Evolutionary conservation across 257 asterid species (phyloP).

Genomic region (Linaria vulgaris): DNA sequence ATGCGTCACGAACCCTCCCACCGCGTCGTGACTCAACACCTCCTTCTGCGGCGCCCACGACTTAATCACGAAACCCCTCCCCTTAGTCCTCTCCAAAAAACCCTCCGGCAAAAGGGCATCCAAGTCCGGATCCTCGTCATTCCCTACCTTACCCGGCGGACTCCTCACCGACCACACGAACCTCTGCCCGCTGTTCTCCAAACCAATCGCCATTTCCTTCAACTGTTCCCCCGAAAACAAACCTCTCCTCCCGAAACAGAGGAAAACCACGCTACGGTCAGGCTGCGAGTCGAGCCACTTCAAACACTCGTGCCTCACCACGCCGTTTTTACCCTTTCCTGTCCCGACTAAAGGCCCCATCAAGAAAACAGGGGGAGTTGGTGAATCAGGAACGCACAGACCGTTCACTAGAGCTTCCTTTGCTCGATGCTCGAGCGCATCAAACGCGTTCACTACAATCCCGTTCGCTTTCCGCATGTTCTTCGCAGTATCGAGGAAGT

Average conservation of each 20-base stretch:
- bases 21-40: constrained; percentile 32
- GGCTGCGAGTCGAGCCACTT: constrained; percentile 67
- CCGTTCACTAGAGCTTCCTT: constrained; percentile 24
- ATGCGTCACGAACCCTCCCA: constrained; percentile 45
- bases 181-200: constrained; percentile 52
- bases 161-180: constrained; percentile 56
- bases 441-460: constrained; percentile 15
- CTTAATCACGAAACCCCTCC: constrained; percentile 33
- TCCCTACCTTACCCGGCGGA: constrained; percentile 30
- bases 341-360: constrained; percentile 19
- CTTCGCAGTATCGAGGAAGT: constrained; percentile 10
- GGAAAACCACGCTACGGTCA: constrained; percentile 42
- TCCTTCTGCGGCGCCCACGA: constrained; percentile 45
- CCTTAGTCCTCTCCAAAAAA: constrained; percentile 34
- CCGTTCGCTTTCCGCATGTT: constrained; percentile 28
- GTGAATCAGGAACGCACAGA: constrained; percentile 20
- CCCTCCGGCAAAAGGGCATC: constrained; percentile 32
- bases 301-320: constrained; percentile 36
- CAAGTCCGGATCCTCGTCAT: constrained; percentile 29
- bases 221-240: constrained; percentile 40
- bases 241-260: constrained; percentile 62
- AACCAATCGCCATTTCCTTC: constrained; percentile 48
- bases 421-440: constrained; percentile 27
- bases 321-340: neutral
- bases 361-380: constrained; percentile 27